Evolutionary conservation across 768 basidiomycete genomes (phyloP).

Genomic region (Hygrophorus pudorinus): DNA sequence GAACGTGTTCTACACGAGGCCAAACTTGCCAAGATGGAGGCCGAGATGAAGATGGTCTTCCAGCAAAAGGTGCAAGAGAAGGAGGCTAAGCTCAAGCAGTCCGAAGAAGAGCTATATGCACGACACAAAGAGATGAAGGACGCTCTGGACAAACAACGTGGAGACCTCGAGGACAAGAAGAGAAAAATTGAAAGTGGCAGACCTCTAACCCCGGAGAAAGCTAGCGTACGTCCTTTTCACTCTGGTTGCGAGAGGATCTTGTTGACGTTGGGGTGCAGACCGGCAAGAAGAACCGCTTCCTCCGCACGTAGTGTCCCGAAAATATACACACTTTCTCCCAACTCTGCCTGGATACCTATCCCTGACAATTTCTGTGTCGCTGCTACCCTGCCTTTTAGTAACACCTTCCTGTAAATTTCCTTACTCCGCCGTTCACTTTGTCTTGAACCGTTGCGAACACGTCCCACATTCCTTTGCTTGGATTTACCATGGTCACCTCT

Average conservation of each 20-base stretch:
- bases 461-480: slow-evolving; percentile 45
- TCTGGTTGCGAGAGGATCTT: slow-evolving; percentile 7
- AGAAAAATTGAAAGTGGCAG: slow-evolving; percentile 89
- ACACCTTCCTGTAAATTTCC: slow-evolving; percentile 12
- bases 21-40: slow-evolving; percentile 98
- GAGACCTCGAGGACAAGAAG: slow-evolving; percentile 98
- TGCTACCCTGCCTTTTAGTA: slow-evolving; percentile 7
- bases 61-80: slow-evolving; percentile 99
- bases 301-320: slow-evolving; percentile 42
- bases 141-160: slow-evolving; percentile 90
- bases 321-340: slow-evolving; percentile 18
- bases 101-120: slow-evolving; percentile 97
- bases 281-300: slow-evolving; percentile 67
- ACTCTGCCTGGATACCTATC: slow-evolving; percentile 10
- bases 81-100: slow-evolving; percentile 97
- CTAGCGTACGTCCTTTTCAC: slow-evolving; percentile 47
- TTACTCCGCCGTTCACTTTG: slow-evolving; percentile 21
- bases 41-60: slow-evolving; percentile 99
- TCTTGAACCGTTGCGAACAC: slow-evolving; percentile 46
- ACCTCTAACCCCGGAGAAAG: slow-evolving; percentile 92
- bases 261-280: slow-evolving; percentile 27
- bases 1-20: slow-evolving; percentile 94
- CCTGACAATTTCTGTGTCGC: slow-evolving; percentile 21
- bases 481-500: slow-evolving; percentile 42
- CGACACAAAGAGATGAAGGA: slow-evolving; percentile 99